Base-by-base conservation (phyloP, 2,329 filamentous ascomycete genomes). In the Metarhizium robertsii region DNA sequence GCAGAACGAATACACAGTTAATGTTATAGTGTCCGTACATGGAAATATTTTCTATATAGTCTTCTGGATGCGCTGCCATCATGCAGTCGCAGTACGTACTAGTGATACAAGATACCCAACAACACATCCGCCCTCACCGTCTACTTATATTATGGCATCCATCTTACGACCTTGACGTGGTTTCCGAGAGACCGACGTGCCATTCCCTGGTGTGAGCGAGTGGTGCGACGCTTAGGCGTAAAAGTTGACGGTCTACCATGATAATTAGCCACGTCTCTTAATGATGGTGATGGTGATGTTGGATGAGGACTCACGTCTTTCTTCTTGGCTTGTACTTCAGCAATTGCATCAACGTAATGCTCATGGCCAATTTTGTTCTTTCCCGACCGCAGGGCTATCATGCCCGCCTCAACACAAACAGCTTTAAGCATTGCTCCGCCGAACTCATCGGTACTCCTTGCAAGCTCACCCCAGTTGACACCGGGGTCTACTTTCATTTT, bases 291-390 rank as follows among this genome's bases (percentile, higher is more conserved):
- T 14, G 13, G 13, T 6, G 3, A 42, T 40, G 8, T 38, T 36
- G n/a, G 16, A 16, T 3, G 5, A 52, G 20, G 50, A 78, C 80
- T 76, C 65, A 83, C 80, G 60, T 95, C 90, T 83, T 95, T 95
- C 87, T 96, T 96, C 86, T 96, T 87, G 60, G 87, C 86, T 72
- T 92, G 90, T 64, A 99, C 94, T 75, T 99, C 94, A 42, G 91
- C 83, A 71, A 99, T 97, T 58, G 94, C 94, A 78, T 99, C 94
- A 52, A 99, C 94, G 69, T 97, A 99, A 73, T 99, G 90, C 77
- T 99, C 94, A 71, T 99, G 94, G 58, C 88, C 88, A 68, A 99
- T 94, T 81, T 96, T 96, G 75, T 87, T 91, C 79, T 95, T 92
- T 59, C 94, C 94, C 71, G 87, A 90, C 64, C 94, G 84, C 67